Conservation (phyloP, 345 rosid species). For the Triadica sebifera region DNA sequence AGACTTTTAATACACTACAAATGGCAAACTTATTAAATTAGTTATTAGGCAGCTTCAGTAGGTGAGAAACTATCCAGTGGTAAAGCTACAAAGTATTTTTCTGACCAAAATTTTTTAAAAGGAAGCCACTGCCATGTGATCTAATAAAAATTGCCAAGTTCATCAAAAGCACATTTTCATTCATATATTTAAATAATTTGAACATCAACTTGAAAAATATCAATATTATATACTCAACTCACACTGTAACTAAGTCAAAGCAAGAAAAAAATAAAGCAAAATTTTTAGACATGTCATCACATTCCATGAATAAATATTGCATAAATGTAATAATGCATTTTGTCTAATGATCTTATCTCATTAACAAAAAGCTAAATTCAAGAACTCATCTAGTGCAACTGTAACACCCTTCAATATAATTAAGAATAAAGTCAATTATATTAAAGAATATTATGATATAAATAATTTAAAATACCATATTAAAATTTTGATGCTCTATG, state of each 20-base stretch:
- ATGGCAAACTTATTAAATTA: not conserved
- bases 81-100: conserved; percentile 81
- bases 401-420: too few species aligned
- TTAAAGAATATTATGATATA: too few species aligned
- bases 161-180: too few species aligned
- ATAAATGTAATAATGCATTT: not conserved
- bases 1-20: not conserved
- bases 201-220: too few species aligned
- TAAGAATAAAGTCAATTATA: too few species aligned
- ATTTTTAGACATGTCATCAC: not conserved
- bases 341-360: not conserved
- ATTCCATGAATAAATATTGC: not conserved
- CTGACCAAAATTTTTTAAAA: conserved; percentile 74
- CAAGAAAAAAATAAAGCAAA: not conserved
- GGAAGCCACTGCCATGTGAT: conserved; percentile 91
- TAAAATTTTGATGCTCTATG: too few species aligned
- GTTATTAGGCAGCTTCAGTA: not conserved
- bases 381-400: not conserved
- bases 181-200: too few species aligned
- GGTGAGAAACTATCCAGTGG: conserved; percentile 62
- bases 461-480: too few species aligned
- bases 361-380: not conserved
- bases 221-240: conserved; percentile 5
- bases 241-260: too few species aligned
- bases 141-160: conserved; percentile 31